phyloP scores from a whole-genome alignment of 345 rosid genomes.

The Arabidopsis arenosa region DNA sequence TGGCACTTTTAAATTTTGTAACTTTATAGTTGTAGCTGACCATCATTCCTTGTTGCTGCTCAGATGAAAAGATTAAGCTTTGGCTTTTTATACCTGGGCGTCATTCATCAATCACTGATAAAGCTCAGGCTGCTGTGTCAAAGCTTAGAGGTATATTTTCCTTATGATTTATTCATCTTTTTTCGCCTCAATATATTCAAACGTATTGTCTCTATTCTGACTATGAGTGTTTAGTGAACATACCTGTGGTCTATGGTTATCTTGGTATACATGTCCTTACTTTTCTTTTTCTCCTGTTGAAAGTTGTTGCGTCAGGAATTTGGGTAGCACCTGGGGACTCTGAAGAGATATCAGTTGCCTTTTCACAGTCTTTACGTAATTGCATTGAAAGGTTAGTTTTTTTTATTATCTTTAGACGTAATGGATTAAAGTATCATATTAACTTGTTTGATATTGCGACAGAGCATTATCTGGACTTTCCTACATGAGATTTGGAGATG shows the following conservation, averaged over 20 bases:
- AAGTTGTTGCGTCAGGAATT: constrained; percentile 92
- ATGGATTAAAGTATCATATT: constrained; percentile 26
- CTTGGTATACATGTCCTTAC: constrained; percentile 17
- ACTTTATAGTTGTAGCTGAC: constrained; percentile 3
- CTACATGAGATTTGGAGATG: constrained; percentile 96
- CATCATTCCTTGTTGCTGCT: background rate
- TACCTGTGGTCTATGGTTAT: constrained; percentile 23
- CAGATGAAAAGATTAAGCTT: constrained; percentile 98
- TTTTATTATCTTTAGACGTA: constrained; percentile 19
- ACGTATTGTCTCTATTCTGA: constrained; percentile 12
- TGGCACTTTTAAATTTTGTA: background rate
- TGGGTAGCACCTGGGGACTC: constrained; percentile 99
- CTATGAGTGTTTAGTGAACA: constrained; percentile 5
- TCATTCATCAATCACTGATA: constrained; percentile 66
- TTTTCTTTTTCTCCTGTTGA: constrained; percentile 40
- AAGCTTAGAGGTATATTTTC: constrained; percentile 73
- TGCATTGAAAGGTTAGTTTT: constrained; percentile 82
- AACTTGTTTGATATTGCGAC: constrained; percentile 42
- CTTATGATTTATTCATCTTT: background rate
- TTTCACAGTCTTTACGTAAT: constrained; percentile 88
- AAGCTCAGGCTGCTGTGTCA: constrained; percentile 81
- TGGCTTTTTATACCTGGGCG: constrained; percentile 98
- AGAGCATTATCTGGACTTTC: constrained; percentile 77
- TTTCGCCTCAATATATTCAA: background rate
- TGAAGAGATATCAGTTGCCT: constrained; percentile 94